Evolutionary conservation across 2,329 filamentous ascomycete species (phyloP).

Genomic region (Reticulascus tulasneorum): DNA sequence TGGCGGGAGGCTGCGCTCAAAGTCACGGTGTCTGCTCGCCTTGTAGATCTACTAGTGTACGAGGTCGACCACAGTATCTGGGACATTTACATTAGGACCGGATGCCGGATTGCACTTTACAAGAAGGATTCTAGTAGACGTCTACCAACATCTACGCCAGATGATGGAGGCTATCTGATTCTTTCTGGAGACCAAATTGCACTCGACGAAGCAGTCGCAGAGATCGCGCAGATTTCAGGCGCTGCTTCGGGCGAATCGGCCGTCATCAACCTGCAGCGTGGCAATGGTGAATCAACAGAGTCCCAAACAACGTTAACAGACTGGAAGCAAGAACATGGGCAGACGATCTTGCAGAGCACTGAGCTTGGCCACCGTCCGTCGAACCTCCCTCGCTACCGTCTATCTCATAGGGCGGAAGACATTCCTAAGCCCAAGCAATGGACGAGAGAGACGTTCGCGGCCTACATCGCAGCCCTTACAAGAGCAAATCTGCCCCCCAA

Average conservation of each 20-base stretch:
- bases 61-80: constrained; percentile 18
- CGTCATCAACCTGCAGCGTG: too few species aligned
- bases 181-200: constrained; percentile 11
- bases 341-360: constrained; percentile 6
- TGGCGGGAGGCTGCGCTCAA: constrained; percentile 18
- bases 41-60: constrained; percentile 12
- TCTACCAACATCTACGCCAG: not conserved
- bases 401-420: constrained; percentile 27
- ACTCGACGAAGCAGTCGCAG: constrained; percentile 5
- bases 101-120: constrained; percentile 16
- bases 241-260: not conserved
- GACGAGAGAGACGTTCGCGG: constrained; percentile 36
- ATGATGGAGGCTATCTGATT: not conserved
- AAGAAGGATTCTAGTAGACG: not conserved
- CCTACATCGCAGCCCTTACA: constrained; percentile 38
- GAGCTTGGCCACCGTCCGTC: constrained; percentile 2
- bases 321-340: not conserved
- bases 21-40: constrained; percentile 17
- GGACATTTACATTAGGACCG: constrained; percentile 24
- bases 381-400: not conserved
- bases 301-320: not conserved
- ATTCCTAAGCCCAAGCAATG: constrained; percentile 35
- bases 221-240: constrained; percentile 5
- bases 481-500: constrained; percentile 30
- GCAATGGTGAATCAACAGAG: too few species aligned